These are phyloP conservation scores for Jaenimonas drosophilae DNA, from an alignment of 208 protist species.

Conservation along the genomic window DNA sequence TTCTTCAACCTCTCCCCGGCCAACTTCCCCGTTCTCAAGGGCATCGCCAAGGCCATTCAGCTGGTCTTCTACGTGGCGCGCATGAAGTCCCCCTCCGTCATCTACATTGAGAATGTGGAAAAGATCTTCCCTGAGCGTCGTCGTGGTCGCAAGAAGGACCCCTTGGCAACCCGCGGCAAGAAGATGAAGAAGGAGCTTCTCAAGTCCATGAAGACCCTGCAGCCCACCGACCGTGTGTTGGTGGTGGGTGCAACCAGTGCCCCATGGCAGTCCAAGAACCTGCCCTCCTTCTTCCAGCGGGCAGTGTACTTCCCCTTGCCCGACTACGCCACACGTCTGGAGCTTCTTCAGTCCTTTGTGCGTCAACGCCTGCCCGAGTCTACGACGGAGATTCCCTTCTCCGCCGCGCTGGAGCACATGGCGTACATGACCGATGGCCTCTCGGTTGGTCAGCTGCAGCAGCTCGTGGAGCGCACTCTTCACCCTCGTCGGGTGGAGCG, in stretches of 20 bases:
- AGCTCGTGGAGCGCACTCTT: conserved; percentile 54
- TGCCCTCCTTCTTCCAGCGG: conserved; percentile 58
- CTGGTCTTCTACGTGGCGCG: conserved; percentile 88
- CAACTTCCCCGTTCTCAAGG: conserved; percentile 63
- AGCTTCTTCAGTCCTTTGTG: conserved; percentile 59
- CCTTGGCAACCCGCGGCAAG: conserved; percentile 36
- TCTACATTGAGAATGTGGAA: conserved; percentile 91
- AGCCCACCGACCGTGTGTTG: conserved; percentile 84
- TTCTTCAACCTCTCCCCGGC: conserved; percentile 90
- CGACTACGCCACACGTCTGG: conserved; percentile 79
- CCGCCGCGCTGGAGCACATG: conserved; percentile 53
- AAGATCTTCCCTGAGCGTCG: conserved; percentile 52
- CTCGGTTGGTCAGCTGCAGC: conserved; percentile 43
- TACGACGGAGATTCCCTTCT: no score
- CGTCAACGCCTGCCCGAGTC: conserved; percentile 6
- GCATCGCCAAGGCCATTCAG: conserved; percentile 72
- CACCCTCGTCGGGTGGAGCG: conserved; percentile 57
- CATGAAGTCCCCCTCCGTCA: conserved; percentile 82
- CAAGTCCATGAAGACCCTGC: conserved; percentile 60
- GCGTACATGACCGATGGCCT: conserved; percentile 70
- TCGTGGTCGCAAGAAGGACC: conserved; percentile 9
- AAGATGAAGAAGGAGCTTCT: conserved; percentile 90
- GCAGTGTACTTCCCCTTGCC: conserved; percentile 74
- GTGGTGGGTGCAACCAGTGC: conserved; percentile 65
- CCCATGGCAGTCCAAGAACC: conserved; percentile 68